Conservation (phyloP, 495 filamentous ascomycete genomes). For the Oidiodendron maius region DNA sequence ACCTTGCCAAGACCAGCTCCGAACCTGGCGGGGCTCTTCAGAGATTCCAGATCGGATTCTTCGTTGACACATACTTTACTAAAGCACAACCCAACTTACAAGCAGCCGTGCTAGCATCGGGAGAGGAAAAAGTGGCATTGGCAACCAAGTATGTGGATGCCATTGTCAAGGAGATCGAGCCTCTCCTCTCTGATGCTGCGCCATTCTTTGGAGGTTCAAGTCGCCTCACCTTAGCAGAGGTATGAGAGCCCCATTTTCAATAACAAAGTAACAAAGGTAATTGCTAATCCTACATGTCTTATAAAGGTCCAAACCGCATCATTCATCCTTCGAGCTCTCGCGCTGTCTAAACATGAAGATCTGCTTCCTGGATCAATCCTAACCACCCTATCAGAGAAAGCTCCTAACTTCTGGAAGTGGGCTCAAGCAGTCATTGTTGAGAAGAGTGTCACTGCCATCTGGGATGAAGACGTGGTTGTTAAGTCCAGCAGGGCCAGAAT, state of each 20-base stretch:
- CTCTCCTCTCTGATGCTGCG: conserved; percentile 54
- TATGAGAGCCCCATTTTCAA: conserved; percentile 38
- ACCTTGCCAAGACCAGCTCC: conserved; percentile 43
- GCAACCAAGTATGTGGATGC: conserved; percentile 38
- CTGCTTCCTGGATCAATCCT: conserved; percentile 46
- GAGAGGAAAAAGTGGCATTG: conserved; percentile 30
- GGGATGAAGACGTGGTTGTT: conserved; percentile 36
- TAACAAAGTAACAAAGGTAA: background rate
- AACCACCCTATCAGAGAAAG: conserved; percentile 38
- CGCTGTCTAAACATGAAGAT: conserved; percentile 38
- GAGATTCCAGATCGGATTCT: conserved; percentile 68
- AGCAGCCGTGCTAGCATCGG: conserved; percentile 32
- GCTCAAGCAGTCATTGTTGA: conserved; percentile 52
- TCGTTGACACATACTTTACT: conserved; percentile 65
- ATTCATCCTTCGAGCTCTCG: conserved; percentile 55
- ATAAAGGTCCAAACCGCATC: conserved; percentile 57
- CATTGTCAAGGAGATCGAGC: conserved; percentile 70
- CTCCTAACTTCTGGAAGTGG: conserved; percentile 66
- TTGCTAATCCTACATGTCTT: background rate
- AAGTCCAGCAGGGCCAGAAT: conserved; percentile 28
- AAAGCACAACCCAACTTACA: conserved; percentile 51
- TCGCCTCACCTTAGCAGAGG: conserved; percentile 73
- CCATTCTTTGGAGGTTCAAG: conserved; percentile 82
- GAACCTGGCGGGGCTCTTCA: conserved; percentile 35
- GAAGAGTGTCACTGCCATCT: conserved; percentile 65